Base-by-base conservation (phyloP, 345 rosid genomes). In the Pistacia integerrima region DNA sequence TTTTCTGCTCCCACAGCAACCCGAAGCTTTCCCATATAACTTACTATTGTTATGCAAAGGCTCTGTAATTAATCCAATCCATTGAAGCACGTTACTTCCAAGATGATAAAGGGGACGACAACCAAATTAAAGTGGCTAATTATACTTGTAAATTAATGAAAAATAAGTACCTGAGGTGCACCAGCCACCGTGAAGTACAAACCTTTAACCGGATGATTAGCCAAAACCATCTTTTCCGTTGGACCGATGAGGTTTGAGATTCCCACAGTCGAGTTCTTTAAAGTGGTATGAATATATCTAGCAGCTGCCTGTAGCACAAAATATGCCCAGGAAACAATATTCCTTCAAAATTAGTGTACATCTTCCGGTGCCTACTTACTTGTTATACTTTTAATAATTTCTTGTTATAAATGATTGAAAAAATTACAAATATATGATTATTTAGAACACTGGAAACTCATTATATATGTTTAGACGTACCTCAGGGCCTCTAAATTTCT, bases 181-280 rank as follows among this genome's bases (percentile, higher is more conserved):
- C 85, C 86, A 0, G 63, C 67, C 0, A 83, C 78, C 80, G 67
- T 67, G 55, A 74, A 87, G 71, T 83, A 87, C 7, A 87, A 18
- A 51, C 86, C 85, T 57, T 74, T 83, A 5, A 87, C 8, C 0
- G 88, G 86, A 72, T 79, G 88, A 61, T 77, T 68, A 64, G 73
- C 83, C 58, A 83, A 76, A 46, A 84, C 75, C 83, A 83, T 79
- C 16, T 70, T 25, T 30, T 85, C 88, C n/a, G 68, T 18, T 1
- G 90, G 88, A 9, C 90, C 90, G 8, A 83, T 76, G 5, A 87
- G 20, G 61, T 83, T 87, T 62, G 88, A 33, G 13, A 87, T 59
- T n/a, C 57, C 54, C 77, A 83, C 75, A 81, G 88, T 87, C 11
- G 81, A 18, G 36, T 83, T 84, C 61, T 46, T 76, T 9, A 81